A percentile compares a stretch with the other conserved stretches of the same genome.
Conservation (phyloP, 495 filamentous ascomycete species). For the Lasiosphaeria ovina region DNA sequence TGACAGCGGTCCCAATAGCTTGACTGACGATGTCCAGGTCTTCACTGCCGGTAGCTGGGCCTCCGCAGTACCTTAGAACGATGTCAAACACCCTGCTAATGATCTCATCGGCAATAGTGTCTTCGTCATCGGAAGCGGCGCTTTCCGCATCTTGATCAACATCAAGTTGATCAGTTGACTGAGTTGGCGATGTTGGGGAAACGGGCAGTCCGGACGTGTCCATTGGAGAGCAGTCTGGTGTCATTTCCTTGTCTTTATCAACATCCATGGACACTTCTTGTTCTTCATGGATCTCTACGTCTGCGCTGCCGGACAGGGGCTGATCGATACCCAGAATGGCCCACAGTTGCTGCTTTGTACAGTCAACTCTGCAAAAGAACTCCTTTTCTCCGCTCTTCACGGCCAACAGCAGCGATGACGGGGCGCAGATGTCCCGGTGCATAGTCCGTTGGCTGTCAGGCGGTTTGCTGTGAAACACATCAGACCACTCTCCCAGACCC, state of each 20-base stretch:
- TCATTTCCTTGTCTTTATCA: too few relatives aligned
- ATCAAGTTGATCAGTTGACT: too few relatives aligned
- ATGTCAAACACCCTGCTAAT: constrained; percentile 11
- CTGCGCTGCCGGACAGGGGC: not conserved
- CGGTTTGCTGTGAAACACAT: not conserved
- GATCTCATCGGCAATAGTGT: constrained; percentile 3
- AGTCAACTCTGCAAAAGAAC: not conserved
- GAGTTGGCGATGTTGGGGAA: not conserved
- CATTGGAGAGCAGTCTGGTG: too few relatives aligned
- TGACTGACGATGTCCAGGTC: constrained; percentile 4
- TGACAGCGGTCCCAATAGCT: constrained; percentile 6
- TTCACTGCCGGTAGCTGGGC: constrained; percentile 3
- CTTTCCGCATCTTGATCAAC: not conserved
- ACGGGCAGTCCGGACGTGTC: too few relatives aligned
- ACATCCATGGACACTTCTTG: constrained; percentile 3
- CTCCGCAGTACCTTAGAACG: constrained; percentile 2
- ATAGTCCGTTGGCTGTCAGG: not conserved
- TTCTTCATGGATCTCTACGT: not conserved
- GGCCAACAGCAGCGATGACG: constrained; percentile 4
- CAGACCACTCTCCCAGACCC: constrained; percentile 4
- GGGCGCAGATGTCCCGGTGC: not conserved
- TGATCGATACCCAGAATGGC: not conserved
- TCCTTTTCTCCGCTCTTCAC: not conserved
- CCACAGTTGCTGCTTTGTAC: not conserved
- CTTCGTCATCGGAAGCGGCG: not conserved